Base-by-base conservation (phyloP, 805 yeast species). In the Clavispora phyllophila region DNA sequence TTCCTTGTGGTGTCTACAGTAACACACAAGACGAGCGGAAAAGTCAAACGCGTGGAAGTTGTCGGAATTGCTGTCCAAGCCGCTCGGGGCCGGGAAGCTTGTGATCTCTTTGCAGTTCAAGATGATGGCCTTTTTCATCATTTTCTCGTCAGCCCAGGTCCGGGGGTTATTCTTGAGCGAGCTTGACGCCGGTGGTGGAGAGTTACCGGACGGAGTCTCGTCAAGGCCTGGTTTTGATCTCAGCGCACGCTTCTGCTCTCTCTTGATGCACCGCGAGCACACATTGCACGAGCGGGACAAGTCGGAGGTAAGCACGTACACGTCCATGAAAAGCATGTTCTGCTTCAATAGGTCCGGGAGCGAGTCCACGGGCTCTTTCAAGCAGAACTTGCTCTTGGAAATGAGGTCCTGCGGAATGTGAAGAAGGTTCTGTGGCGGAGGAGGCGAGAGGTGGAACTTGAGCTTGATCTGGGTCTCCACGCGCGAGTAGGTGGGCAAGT, bases 391-490 rank as follows among this genome's bases (percentile, higher is more conserved):
- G 46, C 91, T 86, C 60, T 90, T 88, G 12, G 96, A 82, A 39
- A 91, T 84, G 27, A 95, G 79, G 60, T 89, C 95, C 43, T 87
- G 76, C 6, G 98, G 96, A 37, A 93, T 65, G 59, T 87, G 93
- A 26, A 93, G 65, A 39, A 87, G 65, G 39, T 75, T 71, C 53
- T 87, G 84, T 5, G 78, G 73, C 0, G 96, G 95, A 1, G 91
- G 79, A 1, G 96, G 96, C 24, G 81, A 73, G 35, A 91, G 67
- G 8, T 74, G 60, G 17, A 91, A 64, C 35, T 75, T 73, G 34
- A 95, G 68, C 61, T 88, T 90, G 58, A 93, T 87, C 65, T 93
- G 99, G 13, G 97, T 91, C 64, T 91, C 99, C 6, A 91, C 99
- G 50, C 99, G 78, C 10, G 96, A 87, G 51, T 80, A 81, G 5